phyloP scores from a whole-genome alignment of 306 rosid genomes.

The Trichosanthes truncata region DNA sequence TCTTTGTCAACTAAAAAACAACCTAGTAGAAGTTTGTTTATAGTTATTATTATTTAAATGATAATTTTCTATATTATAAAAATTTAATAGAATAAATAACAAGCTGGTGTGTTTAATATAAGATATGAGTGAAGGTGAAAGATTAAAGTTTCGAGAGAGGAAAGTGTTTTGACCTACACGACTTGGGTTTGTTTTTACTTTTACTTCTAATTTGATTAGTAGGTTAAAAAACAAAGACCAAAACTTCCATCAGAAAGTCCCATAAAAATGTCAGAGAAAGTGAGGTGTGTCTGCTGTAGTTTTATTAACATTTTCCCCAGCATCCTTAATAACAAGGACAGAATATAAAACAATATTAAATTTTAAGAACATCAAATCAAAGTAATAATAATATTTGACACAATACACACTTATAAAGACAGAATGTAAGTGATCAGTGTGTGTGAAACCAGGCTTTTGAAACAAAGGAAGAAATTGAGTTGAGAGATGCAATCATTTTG shows the following conservation, averaged over 20 bases:
- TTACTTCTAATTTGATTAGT: too few relatives aligned
- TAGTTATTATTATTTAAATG: too few relatives aligned
- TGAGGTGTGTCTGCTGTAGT: neutral
- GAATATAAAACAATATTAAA: neutral
- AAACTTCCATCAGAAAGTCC: neutral
- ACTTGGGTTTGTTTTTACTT: too few relatives aligned
- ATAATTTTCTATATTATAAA: too few relatives aligned
- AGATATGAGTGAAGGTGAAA: too few relatives aligned
- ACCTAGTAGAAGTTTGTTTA: too few relatives aligned
- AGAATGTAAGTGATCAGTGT: too few relatives aligned
- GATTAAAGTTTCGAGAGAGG: too few relatives aligned
- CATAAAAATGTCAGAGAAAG: neutral
- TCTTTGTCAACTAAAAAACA: too few relatives aligned
- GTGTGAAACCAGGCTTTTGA: neutral
- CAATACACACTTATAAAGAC: neutral
- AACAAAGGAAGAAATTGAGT: neutral
- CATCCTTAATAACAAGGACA: neutral
- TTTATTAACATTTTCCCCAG: neutral
- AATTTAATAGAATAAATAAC: too few relatives aligned
- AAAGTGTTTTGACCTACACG: too few relatives aligned
- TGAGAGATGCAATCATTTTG: constrained; percentile 9
- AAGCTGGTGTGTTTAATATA: too few relatives aligned
- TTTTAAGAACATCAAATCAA: neutral
- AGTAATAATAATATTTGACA: neutral
- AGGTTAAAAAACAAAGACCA: neutral